Conservation (phyloP, 192 early-diverging fungal genomes). For the Glomus cerebriforme region DNA sequence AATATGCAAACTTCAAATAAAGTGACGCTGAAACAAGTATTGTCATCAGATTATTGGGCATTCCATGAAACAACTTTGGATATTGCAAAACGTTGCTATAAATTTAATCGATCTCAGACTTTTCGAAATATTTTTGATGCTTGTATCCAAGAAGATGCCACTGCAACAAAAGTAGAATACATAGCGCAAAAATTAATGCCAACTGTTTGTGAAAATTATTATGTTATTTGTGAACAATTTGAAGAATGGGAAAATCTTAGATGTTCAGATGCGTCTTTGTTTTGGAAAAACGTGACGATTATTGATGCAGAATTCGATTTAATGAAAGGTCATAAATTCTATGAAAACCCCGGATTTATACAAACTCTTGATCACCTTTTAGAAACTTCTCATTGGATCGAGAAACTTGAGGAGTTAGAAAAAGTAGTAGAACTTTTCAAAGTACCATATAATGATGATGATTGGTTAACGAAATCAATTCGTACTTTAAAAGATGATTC, state of each 20-base stretch:
- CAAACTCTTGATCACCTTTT: neutral
- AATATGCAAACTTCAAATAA: neutral
- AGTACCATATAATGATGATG: neutral
- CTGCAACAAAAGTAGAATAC: neutral
- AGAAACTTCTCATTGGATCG: neutral
- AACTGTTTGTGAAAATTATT: neutral
- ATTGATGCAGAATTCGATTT: constrained; percentile 8
- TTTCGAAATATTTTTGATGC: constrained; percentile 12
- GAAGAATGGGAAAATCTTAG: constrained; percentile 11
- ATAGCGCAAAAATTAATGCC: neutral
- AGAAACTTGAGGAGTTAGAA: constrained; percentile 1
- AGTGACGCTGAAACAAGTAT: neutral
- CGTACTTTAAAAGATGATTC: neutral
- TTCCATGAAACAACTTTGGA: neutral
- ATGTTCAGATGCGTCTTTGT: neutral
- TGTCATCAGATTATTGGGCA: neutral
- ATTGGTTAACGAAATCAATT: too few relatives aligned
- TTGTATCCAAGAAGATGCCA: neutral
- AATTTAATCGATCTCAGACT: neutral
- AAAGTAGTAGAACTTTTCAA: neutral
- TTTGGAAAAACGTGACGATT: constrained; percentile 25
- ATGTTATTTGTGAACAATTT: neutral
- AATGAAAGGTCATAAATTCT: neutral
- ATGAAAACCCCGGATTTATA: neutral
- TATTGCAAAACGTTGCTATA: neutral